phyloP scores from a whole-genome alignment of 192 early-diverging fungal genomes.

The Lobosporangium transversale region DNA sequence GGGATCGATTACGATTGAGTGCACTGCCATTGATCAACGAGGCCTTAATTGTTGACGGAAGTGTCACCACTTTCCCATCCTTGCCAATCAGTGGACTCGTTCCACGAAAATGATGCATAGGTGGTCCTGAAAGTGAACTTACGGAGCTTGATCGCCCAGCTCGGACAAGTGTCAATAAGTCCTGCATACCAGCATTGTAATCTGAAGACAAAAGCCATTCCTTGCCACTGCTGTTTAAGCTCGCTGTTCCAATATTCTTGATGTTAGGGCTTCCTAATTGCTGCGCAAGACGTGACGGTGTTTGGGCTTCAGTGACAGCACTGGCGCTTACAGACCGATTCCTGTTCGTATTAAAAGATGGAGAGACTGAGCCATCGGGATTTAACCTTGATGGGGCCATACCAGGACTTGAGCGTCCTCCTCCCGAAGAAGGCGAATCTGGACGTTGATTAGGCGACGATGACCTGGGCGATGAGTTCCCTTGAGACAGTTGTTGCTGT shows the following conservation, averaged over 20 bases:
- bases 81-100: constrained; percentile 33
- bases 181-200: constrained; percentile 48
- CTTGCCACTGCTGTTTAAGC: constrained; percentile 5
- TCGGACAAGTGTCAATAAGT: constrained; percentile 41
- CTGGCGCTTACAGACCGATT: constrained; percentile 32
- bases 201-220: constrained; percentile 49
- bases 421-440: constrained; percentile 5
- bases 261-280: background rate
- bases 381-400: constrained; percentile 12
- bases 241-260: background rate
- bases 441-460: constrained; percentile 4
- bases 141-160: constrained; percentile 41
- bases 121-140: constrained; percentile 21
- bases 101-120: background rate
- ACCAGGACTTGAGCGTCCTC: no score
- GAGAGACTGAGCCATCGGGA: constrained; percentile 13
- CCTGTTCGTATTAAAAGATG: constrained; percentile 1
- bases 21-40: constrained; percentile 12
- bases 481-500: no score
- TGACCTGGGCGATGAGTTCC: background rate
- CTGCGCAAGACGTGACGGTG: no score
- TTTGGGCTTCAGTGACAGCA: no score
- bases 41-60: constrained; percentile 47
- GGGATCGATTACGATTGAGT: constrained; percentile 2
- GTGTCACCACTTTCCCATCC: constrained; percentile 36